Evolutionary conservation across 441 rosid genomes (phyloP), one percentile per base, ranked within the genome.

Genomic region (Euphorbia schlechtendalii): DNA sequence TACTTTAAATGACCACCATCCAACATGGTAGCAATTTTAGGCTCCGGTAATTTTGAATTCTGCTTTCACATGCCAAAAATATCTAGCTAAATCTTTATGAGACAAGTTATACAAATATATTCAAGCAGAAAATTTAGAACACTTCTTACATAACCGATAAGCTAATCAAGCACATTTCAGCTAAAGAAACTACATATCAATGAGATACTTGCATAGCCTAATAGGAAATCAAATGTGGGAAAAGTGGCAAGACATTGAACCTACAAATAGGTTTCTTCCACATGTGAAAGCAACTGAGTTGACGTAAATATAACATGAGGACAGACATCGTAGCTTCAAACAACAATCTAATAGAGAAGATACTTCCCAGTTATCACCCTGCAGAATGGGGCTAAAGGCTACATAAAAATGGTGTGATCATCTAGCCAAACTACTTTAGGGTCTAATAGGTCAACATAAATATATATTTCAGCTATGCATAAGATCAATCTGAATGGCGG

Each of bases 1-100:
- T 70, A 56, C 38, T 54, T 63, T 64, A 40, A 34, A 40, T 53
- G 24, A 59, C 20, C 45, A 40, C 8, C 49, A 34, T 48, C 49
- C 27, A n/a, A n/a, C n/a, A n/a, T n/a, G n/a, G n/a, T n/a, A n/a
- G n/a, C n/a, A n/a, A n/a, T n/a, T n/a, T n/a, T n/a, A n/a, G n/a
- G n/a, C n/a, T n/a, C n/a, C n/a, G n/a, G n/a, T n/a, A n/a, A n/a
- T n/a, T 36, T 36, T 3, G 5, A 36, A 3, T 36, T 36, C 40
- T 3, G 40, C 9, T 36, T 45, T 21, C 32, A 18, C 41, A 36
- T 5, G 13, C n/a, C 13, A 48, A 18, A 15, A 22, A 18, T 20
- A 13, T 41, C 20, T 61, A 41, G 13, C 34, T 2, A 64, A 53
- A 34, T 21, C 28, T 13, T 13, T 14, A 63, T 40, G 22, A 28